Evolutionary conservation across 805 yeast species (phyloP).

Genomic region (Wickerhamiella spandovensis): DNA sequence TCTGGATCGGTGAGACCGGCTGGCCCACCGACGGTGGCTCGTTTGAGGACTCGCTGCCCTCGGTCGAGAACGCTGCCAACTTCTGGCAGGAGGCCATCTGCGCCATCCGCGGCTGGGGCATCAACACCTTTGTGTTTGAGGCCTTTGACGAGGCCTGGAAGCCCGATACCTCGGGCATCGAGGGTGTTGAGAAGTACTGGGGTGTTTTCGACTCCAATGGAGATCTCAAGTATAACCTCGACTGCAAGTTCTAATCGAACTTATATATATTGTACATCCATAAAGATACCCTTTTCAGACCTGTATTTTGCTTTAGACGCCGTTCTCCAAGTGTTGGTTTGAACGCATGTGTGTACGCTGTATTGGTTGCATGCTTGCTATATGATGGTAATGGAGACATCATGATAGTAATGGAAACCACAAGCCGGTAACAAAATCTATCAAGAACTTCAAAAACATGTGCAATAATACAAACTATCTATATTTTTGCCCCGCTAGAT

Average conservation of each 20-base stretch:
- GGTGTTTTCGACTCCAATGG: constrained; percentile 53
- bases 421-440: no score
- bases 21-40: constrained; percentile 85
- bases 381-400: no score
- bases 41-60: constrained; percentile 54
- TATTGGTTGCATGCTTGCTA: no score
- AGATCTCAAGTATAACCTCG: constrained; percentile 22
- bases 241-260: constrained; percentile 14
- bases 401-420: no score
- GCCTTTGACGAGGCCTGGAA: constrained; percentile 96
- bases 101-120: constrained; percentile 92
- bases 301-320: no score
- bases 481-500: no score
- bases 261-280: not conserved
- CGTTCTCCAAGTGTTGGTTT: no score
- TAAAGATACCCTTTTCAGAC: not conserved
- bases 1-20: constrained; percentile 97
- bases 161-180: constrained; percentile 57
- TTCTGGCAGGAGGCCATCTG: constrained; percentile 87
- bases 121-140: constrained; percentile 84
- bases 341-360: no score
- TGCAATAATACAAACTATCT: no score
- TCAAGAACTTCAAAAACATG: no score
- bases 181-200: constrained; percentile 82
- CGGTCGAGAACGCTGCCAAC: constrained; percentile 55